A percentile compares a stretch with the other conserved stretches of the same genome.
Evolutionary conservation across 1,139 yeast species (phyloP).

Genomic region (Candida frijolesensis): DNA sequence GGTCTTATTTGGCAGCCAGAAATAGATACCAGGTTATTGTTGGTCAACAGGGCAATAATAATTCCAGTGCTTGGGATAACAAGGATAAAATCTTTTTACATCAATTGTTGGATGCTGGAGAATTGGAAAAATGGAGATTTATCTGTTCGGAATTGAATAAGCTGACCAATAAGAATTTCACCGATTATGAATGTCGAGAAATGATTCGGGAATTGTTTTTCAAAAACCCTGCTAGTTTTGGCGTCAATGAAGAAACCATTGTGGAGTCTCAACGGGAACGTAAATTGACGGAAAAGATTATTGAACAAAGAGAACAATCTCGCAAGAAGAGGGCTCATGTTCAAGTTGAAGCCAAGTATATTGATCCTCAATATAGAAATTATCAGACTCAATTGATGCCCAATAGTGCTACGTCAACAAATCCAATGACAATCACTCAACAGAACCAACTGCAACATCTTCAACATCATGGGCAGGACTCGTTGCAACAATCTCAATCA

Average conservation of each 20-base stretch:
- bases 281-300: slow-evolving; percentile 39
- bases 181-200: slow-evolving; percentile 58
- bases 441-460: slow-evolving; percentile 1
- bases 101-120: slow-evolving; percentile 64
- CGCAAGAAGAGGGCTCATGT: slow-evolving; percentile 12
- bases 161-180: slow-evolving; percentile 56
- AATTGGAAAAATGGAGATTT: slow-evolving; percentile 69
- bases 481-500: slow-evolving; percentile 1
- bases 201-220: slow-evolving; percentile 56
- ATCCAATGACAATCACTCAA: slow-evolving; percentile 30
- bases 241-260: slow-evolving; percentile 50
- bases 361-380: slow-evolving; percentile 6
- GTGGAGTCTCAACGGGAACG: slow-evolving; percentile 41
- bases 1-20: slow-evolving; percentile 71
- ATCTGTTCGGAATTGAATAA: slow-evolving; percentile 64
- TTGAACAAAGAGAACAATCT: slow-evolving; percentile 28
- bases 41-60: slow-evolving; percentile 80
- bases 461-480: background rate
- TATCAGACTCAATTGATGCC: slow-evolving; percentile 5
- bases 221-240: slow-evolving; percentile 59
- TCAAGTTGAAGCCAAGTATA: slow-evolving; percentile 2
- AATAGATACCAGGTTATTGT: slow-evolving; percentile 79
- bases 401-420: background rate
- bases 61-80: slow-evolving; percentile 63
- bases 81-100: slow-evolving; percentile 59